Conservation (phyloP, 345 rosid genomes). For the Dovyalis caffra region DNA sequence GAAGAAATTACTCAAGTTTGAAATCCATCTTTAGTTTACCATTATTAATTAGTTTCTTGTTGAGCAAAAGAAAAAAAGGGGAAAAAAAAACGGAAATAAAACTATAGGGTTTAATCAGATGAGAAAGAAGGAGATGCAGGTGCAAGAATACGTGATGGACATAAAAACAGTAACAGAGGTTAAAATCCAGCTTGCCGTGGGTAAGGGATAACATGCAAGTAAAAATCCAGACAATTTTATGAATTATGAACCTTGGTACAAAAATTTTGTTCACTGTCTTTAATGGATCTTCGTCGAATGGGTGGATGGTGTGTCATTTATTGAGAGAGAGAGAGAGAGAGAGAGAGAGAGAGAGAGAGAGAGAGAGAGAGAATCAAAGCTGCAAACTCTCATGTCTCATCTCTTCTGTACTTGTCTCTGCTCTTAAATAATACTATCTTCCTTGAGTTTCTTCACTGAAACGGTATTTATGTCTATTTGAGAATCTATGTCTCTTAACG, state of each 20-base stretch:
- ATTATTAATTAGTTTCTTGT: too few species aligned
- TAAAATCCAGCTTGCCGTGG: neutral
- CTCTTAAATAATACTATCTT: slow-evolving; percentile 14
- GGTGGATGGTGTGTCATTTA: slow-evolving; percentile 21
- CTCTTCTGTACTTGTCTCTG: slow-evolving; percentile 36
- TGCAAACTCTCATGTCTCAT: slow-evolving; percentile 48
- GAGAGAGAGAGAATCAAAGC: slow-evolving; percentile 28
- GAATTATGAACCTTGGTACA: neutral
- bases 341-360: neutral
- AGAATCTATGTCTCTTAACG: slow-evolving; percentile 40
- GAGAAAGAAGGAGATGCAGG: neutral
- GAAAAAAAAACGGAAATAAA: neutral
- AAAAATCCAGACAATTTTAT: neutral
- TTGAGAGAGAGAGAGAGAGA: slow-evolving; percentile 11
- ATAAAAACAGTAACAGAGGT: neutral
- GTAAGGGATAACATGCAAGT: neutral
- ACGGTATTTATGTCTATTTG: slow-evolving; percentile 32
- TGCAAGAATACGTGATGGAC: neutral
- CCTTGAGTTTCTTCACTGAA: slow-evolving; percentile 19
- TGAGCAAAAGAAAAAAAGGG: too few species aligned
- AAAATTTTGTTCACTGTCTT: neutral
- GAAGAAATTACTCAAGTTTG: too few species aligned
- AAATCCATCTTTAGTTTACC: too few species aligned
- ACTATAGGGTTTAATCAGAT: neutral
- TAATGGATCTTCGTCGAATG: slow-evolving; percentile 29